phyloP scores from a whole-genome alignment of 1,284 basidiomycete genomes.

The Malassezia cuniculi region DNA sequence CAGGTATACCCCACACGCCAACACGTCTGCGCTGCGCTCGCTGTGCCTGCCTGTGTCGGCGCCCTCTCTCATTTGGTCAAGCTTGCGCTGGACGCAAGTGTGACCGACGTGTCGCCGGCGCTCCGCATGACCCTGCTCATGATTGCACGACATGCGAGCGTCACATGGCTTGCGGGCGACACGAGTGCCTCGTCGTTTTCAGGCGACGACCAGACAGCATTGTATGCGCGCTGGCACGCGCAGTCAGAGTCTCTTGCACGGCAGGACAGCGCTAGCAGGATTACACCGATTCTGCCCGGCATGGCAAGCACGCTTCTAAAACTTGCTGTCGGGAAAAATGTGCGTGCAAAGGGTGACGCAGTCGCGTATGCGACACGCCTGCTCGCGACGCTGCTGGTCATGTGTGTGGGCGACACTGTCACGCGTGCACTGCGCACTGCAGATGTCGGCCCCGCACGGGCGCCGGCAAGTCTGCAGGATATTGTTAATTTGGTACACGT shows the following conservation, averaged over 20 bases:
- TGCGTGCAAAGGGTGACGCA: not conserved
- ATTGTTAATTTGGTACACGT: conserved; percentile 3
- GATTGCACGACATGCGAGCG: not conserved
- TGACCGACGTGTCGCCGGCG: not conserved
- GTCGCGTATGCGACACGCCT: conserved; percentile 2
- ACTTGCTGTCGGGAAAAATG: not conserved
- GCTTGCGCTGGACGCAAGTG: conserved; percentile 6
- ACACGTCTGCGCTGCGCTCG: conserved; percentile 1
- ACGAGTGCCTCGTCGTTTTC: no score
- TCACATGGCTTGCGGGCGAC: conserved; percentile 9
- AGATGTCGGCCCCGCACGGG: no score
- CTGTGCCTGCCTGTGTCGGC: conserved; percentile 1
- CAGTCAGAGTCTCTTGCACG: not conserved
- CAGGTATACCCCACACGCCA: conserved; percentile 7
- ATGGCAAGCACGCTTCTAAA: conserved; percentile 7
- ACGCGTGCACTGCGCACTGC: conserved; percentile 2
- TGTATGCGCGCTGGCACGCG: not conserved
- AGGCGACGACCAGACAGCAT: no score
- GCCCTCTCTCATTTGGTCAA: conserved; percentile 12
- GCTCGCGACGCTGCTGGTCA: conserved; percentile 3
- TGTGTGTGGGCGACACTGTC: conserved; percentile 6
- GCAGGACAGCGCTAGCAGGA: no score
- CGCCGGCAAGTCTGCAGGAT: conserved; percentile 6
- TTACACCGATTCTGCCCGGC: conserved; percentile 7
- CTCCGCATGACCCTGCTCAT: conserved; percentile 1